Evolutionary conservation across 129 eudicot genomes (phyloP).

Genomic region (Flaveria trinervia): DNA sequence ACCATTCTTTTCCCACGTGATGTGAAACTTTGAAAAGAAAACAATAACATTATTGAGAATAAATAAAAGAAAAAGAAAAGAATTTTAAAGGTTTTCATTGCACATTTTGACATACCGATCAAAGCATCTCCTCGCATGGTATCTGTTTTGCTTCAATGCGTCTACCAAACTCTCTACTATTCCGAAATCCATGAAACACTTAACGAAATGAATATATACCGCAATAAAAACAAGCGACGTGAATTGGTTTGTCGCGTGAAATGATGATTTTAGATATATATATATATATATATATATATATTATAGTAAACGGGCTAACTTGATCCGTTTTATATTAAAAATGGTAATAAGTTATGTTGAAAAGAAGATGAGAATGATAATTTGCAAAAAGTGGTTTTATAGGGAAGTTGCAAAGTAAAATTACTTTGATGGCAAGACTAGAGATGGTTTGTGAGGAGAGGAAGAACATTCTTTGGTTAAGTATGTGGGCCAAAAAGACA

Average conservation of each 20-base stretch:
- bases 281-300: too few relatives aligned
- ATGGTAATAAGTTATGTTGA: constrained; percentile 14
- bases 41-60: neutral
- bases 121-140: constrained; percentile 78
- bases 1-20: constrained; percentile 64
- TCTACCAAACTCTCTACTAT: constrained; percentile 52
- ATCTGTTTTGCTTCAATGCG: constrained; percentile 68
- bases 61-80: neutral
- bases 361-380: constrained; percentile 14
- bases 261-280: neutral
- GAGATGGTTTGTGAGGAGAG: constrained; percentile 36
- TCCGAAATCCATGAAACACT: constrained; percentile 56
- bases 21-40: constrained; percentile 44
- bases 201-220: neutral
- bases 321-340: neutral
- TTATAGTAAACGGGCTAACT: neutral
- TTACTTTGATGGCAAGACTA: constrained; percentile 28
- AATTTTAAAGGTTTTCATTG: neutral
- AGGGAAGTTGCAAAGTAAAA: constrained; percentile 23
- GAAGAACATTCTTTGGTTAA: constrained; percentile 62
- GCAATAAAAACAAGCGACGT: neutral
- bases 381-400: constrained; percentile 25
- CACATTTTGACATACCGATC: constrained; percentile 48
- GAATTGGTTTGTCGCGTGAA: neutral
- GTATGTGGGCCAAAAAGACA: constrained; percentile 48